Conservation (phyloP, 2,329 filamentous ascomycete species). For the Daldinia eschscholtzii region DNA sequence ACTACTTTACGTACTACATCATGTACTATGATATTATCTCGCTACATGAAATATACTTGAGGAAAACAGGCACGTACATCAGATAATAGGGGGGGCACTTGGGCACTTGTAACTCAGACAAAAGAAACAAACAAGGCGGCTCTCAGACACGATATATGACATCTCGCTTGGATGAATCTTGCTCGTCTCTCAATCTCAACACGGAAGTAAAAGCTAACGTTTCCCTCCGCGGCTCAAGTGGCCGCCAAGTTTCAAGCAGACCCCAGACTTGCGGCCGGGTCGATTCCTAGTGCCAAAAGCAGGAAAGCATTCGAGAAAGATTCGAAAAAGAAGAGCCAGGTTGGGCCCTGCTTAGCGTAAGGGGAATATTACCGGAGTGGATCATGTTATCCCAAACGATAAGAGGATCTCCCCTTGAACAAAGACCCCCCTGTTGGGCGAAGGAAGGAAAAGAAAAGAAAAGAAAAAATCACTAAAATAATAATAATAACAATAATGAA, state of each 20-base stretch:
- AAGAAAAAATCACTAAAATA: conserved; percentile 17
- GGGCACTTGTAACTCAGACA: not conserved
- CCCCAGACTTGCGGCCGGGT: conserved; percentile 44
- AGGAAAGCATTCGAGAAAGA: conserved; percentile 53
- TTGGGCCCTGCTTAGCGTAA: conserved; percentile 49
- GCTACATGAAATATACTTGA: not conserved
- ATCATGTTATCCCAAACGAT: conserved; percentile 43
- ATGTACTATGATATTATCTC: conserved; percentile 1
- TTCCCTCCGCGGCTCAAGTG: conserved; percentile 42
- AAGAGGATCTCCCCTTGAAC: conserved; percentile 49
- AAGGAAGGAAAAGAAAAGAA: conserved; percentile 33
- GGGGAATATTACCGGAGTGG: conserved; percentile 52
- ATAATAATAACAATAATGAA: conserved; percentile 12
- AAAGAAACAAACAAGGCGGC: conserved; percentile 31
- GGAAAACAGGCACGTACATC: not conserved
- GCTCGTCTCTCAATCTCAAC: conserved; percentile 15
- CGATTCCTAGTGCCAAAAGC: conserved; percentile 45
- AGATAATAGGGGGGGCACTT: not conserved
- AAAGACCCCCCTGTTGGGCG: conserved; percentile 43
- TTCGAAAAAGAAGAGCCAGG: conserved; percentile 49
- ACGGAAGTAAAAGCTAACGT: conserved; percentile 40
- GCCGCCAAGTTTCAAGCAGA: conserved; percentile 41
- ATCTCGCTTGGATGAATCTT: conserved; percentile 41
- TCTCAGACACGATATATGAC: conserved; percentile 40
- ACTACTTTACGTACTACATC: not conserved